phyloP scores from a whole-genome alignment of 2,329 filamentous ascomycete species.

The Plectosphaerella cucumerina region DNA sequence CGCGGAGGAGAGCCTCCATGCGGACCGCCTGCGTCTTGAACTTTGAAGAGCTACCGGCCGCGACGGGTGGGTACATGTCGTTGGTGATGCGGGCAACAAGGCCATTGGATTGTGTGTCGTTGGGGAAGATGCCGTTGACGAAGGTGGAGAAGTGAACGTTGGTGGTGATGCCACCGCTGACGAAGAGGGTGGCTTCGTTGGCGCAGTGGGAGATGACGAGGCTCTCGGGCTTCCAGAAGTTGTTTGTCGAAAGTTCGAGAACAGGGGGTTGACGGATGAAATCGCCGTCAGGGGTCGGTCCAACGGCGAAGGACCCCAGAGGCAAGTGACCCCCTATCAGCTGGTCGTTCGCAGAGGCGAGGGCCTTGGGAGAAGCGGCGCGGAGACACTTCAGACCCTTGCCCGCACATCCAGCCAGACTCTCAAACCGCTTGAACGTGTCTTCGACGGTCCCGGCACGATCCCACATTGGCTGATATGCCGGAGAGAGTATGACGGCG shows the following conservation, averaged over 20 bases:
- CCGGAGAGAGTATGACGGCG: constrained; percentile 28
- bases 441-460: constrained; percentile 21
- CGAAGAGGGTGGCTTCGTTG: constrained; percentile 23
- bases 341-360: constrained; percentile 21
- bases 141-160: constrained; percentile 27
- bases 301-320: constrained; percentile 24
- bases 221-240: constrained; percentile 20
- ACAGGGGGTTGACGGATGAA: constrained; percentile 25
- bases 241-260: constrained; percentile 22
- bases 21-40: constrained; percentile 23
- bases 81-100: constrained; percentile 18
- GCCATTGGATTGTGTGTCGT: constrained; percentile 21
- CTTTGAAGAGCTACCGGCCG: constrained; percentile 6
- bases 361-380: constrained; percentile 12
- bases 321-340: constrained; percentile 18
- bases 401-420: constrained; percentile 23
- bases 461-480: constrained; percentile 29
- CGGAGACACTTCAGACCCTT: constrained; percentile 23
- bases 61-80: constrained; percentile 21
- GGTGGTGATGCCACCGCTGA: constrained; percentile 19
- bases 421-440: constrained; percentile 25
- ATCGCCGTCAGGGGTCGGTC: constrained; percentile 24
- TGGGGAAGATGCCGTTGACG: constrained; percentile 23
- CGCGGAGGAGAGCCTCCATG: constrained; percentile 23
- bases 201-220: constrained; percentile 24